A percentile compares a stretch with the other conserved stretches of the same genome.
Conservation (phyloP, 306 rosid species). For the Lablab purpureus region DNA sequence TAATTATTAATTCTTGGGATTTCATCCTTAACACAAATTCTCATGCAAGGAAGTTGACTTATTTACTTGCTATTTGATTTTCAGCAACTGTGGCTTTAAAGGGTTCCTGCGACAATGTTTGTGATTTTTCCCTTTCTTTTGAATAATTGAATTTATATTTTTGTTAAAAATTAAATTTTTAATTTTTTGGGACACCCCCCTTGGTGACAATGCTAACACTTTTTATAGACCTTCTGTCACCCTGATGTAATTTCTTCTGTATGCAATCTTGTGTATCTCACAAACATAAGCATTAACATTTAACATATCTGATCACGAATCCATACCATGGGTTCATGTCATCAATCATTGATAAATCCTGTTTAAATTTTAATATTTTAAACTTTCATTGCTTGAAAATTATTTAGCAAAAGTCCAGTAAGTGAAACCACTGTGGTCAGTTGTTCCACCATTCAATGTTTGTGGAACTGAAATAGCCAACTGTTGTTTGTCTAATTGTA, state of each 20-base stretch:
- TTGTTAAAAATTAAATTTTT: neutral
- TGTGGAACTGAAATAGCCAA: slow-evolving; percentile 10
- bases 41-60: neutral
- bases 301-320: neutral
- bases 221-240: neutral
- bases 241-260: neutral
- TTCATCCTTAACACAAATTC: neutral
- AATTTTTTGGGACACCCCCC: neutral
- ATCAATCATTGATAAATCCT: neutral
- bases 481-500: slow-evolving; percentile 18
- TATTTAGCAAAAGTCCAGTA: neutral
- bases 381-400: neutral
- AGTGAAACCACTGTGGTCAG: neutral
- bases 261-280: neutral
- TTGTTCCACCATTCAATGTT: neutral
- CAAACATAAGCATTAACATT: neutral
- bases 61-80: neutral
- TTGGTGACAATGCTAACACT: neutral
- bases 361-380: neutral
- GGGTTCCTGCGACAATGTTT: neutral
- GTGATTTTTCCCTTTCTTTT: neutral
- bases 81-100: neutral
- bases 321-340: neutral
- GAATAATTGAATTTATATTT: neutral
- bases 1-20: neutral